Evolutionary conservation across 2,329 filamentous ascomycete genomes (phyloP).

Genomic region (Trichophyton benhamiae): DNA sequence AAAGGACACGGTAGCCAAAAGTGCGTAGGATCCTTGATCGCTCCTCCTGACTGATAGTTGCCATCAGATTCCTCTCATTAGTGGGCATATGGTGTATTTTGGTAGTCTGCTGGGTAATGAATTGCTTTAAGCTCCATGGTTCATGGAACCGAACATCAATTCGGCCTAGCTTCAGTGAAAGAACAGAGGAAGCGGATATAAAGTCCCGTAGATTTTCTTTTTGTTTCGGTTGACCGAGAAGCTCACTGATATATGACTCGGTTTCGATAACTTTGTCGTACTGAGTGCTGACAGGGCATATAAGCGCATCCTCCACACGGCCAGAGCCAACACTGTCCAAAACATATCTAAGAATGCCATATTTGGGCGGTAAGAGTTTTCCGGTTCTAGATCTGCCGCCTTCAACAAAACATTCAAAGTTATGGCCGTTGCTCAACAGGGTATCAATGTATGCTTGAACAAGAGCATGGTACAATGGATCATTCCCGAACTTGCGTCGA

Average conservation of each 20-base stretch:
- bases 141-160: constrained; percentile 95
- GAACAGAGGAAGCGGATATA: constrained; percentile 72
- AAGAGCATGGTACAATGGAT: constrained; percentile 78
- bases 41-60: constrained; percentile 39
- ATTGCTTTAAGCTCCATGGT: constrained; percentile 79
- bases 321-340: constrained; percentile 82
- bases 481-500: constrained; percentile 79
- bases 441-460: constrained; percentile 96
- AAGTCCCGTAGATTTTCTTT: constrained; percentile 90
- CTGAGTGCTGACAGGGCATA: constrained; percentile 91
- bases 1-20: constrained; percentile 80
- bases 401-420: constrained; percentile 96
- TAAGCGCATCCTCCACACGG: constrained; percentile 76
- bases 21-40: constrained; percentile 67
- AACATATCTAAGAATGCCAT: constrained; percentile 85
- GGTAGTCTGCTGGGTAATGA: constrained; percentile 63
- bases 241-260: constrained; percentile 87
- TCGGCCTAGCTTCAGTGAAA: constrained; percentile 76
- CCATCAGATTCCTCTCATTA: constrained; percentile 21
- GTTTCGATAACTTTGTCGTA: constrained; percentile 99
- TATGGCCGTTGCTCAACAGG: constrained; percentile 76
- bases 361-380: constrained; percentile 87
- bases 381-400: constrained; percentile 85
- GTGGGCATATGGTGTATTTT: constrained; percentile 38
- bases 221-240: constrained; percentile 86